Base-by-base conservation (phyloP, 148 eudicot genomes). In the Rhododendron ferrugineum region DNA sequence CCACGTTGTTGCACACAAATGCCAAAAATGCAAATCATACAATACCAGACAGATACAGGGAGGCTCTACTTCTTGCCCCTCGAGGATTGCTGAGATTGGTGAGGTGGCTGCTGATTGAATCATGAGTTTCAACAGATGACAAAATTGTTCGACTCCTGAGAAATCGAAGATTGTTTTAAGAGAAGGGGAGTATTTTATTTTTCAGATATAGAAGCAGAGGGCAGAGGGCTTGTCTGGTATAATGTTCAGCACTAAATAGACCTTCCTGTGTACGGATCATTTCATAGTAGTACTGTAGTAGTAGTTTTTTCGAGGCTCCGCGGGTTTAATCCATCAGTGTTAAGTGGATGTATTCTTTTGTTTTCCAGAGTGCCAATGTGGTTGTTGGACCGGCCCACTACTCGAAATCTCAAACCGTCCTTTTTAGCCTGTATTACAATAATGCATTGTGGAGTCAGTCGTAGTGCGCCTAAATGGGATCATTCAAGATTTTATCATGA, bases 1-100 rank as follows among this genome's bases (percentile, higher is more conserved):
- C 88, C 97, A 95, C 80, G 79, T 93, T 36, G 84, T 95, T 76
- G 98, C 93, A 7, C 93, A 90, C 84, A 95, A 95, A 80, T 95
- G 97, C 83, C 83, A 78, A 1, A 82, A 75, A 75, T 95, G 98
- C 88, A 88, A 85, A 47, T 95, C 98, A 20, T 95, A 95, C 89
- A 95, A 94, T 80, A 95, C 98, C 6, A 90, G 91, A 77, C 90
- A 91, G 90, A 92, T 85, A 70, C 83, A 88, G 90, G 90, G 89
- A 82, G 92, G 82, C n/a, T 82, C 89, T 44, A 81, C 87, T 37
- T 18, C 85, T n/a, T 86, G 91, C 77, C 68, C 87, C 32, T 76
- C 85, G 13, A 66, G 86, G 37, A 56, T 86, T 9, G 50, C 80
- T 30, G 84, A 83, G 64, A 74, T 40, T 75, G 78, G 52, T 81